Conservation (phyloP, 2,329 filamentous ascomycete genomes). For the Arthrobotrys sinensis region DNA sequence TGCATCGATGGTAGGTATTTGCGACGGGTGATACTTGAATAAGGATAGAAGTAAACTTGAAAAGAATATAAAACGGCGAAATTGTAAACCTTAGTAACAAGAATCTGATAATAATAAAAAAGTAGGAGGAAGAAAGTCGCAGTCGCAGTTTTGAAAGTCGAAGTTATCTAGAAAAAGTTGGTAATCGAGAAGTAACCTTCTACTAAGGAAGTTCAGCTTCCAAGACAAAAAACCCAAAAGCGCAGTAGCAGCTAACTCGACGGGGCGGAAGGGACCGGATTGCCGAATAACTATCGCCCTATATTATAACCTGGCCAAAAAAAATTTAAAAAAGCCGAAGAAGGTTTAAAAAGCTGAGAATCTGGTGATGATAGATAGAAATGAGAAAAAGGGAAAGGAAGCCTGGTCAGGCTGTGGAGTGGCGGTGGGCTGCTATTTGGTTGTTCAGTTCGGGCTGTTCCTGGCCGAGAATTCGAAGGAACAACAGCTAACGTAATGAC, state of each 20-base stretch:
- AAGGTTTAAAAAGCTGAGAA: background rate
- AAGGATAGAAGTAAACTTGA: background rate
- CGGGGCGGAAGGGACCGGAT: conserved; percentile 20
- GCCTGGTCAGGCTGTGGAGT: background rate
- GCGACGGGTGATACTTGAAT: background rate
- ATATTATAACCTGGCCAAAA: background rate
- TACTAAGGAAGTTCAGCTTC: background rate
- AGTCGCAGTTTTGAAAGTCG: too few species aligned
- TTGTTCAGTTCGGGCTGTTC: background rate
- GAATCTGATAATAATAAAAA: background rate
- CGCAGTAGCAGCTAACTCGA: conserved; percentile 1
- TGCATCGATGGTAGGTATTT: background rate
- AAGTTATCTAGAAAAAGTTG: too few species aligned
- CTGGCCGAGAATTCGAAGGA: background rate
- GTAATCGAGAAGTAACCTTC: too few species aligned
- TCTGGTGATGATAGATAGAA: background rate
- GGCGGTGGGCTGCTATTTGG: background rate
- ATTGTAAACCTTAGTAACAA: background rate
- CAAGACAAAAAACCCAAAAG: conserved; percentile 8
- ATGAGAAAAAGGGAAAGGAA: background rate
- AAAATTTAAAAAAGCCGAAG: too few species aligned
- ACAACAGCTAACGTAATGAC: conserved; percentile 18
- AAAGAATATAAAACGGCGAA: background rate
- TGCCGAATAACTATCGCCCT: background rate
- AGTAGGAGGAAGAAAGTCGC: background rate